Conservation (phyloP, 139 green algal genomes). For the Chloropicon primus region DNA sequence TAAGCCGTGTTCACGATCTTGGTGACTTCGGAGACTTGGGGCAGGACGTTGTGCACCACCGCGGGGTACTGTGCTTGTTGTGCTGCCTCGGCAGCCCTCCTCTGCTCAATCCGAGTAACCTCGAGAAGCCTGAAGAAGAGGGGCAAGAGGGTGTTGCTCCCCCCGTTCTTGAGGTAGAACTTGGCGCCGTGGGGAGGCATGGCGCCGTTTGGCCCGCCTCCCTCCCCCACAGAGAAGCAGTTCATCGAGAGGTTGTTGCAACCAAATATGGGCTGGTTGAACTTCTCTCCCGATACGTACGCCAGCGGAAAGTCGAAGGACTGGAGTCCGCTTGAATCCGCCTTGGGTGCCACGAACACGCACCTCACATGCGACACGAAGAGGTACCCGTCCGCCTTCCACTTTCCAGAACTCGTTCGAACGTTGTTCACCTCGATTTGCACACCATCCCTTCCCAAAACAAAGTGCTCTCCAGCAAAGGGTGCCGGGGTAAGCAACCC, state of each 20-base stretch:
- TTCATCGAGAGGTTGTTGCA: constrained; percentile 79
- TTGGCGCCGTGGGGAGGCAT: constrained; percentile 61
- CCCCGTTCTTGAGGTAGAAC: constrained; percentile 59
- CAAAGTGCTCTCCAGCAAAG: constrained; percentile 45
- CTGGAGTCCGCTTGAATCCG: constrained; percentile 42
- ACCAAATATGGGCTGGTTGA: constrained; percentile 88
- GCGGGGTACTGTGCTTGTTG: neutral
- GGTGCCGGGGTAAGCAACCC: constrained; percentile 33
- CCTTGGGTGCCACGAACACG: constrained; percentile 56
- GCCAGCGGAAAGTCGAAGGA: constrained; percentile 70
- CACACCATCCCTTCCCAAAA: constrained; percentile 33
- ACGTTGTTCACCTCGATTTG: constrained; percentile 44
- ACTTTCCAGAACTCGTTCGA: constrained; percentile 41
- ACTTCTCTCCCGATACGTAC: constrained; percentile 66
- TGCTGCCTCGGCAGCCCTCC: neutral
- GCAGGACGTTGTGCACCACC: neutral
- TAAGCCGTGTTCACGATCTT: constrained; percentile 26
- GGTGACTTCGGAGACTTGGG: neutral
- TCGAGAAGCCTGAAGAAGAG: constrained; percentile 57
- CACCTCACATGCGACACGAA: constrained; percentile 55
- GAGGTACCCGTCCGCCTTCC: constrained; percentile 26
- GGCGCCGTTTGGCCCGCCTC: constrained; percentile 37
- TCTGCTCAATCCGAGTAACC: neutral
- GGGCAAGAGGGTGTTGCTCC: constrained; percentile 73
- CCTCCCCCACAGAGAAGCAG: constrained; percentile 25